Evolutionary conservation across 805 yeast species (phyloP).

Genomic region (Vanderwaltozyma polyspora): DNA sequence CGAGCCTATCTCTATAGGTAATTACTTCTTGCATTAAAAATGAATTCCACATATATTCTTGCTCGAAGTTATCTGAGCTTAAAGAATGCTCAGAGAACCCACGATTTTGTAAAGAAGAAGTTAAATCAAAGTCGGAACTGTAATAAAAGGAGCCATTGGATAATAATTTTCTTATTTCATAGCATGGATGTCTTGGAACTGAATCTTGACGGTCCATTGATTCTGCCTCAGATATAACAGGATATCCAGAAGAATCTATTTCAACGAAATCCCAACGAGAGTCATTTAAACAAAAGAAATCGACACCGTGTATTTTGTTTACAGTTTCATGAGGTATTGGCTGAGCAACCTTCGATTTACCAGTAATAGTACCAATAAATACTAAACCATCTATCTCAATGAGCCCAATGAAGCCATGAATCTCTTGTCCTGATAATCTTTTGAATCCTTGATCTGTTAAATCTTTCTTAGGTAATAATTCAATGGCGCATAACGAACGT

Average conservation of each 20-base stretch:
- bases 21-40: slow-evolving; percentile 79
- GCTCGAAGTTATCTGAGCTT: slow-evolving; percentile 52
- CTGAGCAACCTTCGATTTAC: slow-evolving; percentile 63
- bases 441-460: slow-evolving; percentile 31
- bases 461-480: slow-evolving; percentile 32
- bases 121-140: slow-evolving; percentile 84
- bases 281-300: slow-evolving; percentile 65
- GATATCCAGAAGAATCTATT: slow-evolving; percentile 57
- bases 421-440: slow-evolving; percentile 34
- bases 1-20: slow-evolving; percentile 61
- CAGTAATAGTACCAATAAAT: slow-evolving; percentile 71
- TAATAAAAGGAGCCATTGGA: slow-evolving; percentile 86
- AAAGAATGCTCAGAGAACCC: slow-evolving; percentile 42
- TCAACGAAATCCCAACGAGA: slow-evolving; percentile 73
- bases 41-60: slow-evolving; percentile 94
- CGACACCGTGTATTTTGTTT: slow-evolving; percentile 72
- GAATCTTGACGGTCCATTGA: slow-evolving; percentile 13
- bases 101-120: slow-evolving; percentile 72
- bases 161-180: slow-evolving; percentile 62
- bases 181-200: slow-evolving; percentile 66
- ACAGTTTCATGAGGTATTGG: slow-evolving; percentile 76
- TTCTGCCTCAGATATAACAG: slow-evolving; percentile 30
- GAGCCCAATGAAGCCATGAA: slow-evolving; percentile 69
- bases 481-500: slow-evolving; percentile 35
- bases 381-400: slow-evolving; percentile 57